Percentiles rank a stretch among this genome's conserved stretches.
Evolutionary conservation across 2,329 filamentous ascomycete species (phyloP).

Genomic region (Cladosporium sp.): DNA sequence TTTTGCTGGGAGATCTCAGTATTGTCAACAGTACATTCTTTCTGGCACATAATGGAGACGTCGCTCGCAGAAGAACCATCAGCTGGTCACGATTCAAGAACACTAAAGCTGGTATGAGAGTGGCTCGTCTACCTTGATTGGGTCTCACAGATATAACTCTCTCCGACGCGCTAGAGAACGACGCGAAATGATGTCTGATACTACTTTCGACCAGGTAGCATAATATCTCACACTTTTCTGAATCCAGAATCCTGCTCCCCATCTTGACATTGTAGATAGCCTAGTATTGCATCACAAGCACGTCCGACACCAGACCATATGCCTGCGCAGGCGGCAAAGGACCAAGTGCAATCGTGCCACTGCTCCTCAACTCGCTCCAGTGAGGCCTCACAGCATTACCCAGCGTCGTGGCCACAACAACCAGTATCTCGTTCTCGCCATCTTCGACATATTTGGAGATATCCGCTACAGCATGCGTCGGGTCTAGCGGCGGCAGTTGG

Average conservation of each 20-base stretch:
- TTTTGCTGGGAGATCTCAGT: neutral
- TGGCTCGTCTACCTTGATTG: no score
- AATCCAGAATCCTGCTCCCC: no score
- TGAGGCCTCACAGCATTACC: constrained; percentile 23
- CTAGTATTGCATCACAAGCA: constrained; percentile 4
- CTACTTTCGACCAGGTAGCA: no score
- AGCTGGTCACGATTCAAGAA: no score
- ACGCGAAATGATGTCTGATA: no score
- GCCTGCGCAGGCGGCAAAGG: constrained; percentile 9
- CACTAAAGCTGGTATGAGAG: no score
- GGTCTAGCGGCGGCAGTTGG: constrained; percentile 30
- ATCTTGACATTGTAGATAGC: no score
- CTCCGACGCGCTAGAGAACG: no score
- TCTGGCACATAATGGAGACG: neutral
- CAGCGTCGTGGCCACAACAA: constrained; percentile 31
- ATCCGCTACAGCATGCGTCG: constrained; percentile 23
- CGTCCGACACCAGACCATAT: constrained; percentile 14
- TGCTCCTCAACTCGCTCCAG: neutral
- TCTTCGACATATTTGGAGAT: constrained; percentile 21
- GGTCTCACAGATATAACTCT: no score
- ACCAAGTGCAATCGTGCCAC: constrained; percentile 1
- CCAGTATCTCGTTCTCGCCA: constrained; percentile 27
- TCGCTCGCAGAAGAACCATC: no score
- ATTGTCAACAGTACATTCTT: neutral
- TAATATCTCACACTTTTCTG: no score